phyloP scores from a whole-genome alignment of 257 asterid genomes.

The Solanum gracilifrons region DNA sequence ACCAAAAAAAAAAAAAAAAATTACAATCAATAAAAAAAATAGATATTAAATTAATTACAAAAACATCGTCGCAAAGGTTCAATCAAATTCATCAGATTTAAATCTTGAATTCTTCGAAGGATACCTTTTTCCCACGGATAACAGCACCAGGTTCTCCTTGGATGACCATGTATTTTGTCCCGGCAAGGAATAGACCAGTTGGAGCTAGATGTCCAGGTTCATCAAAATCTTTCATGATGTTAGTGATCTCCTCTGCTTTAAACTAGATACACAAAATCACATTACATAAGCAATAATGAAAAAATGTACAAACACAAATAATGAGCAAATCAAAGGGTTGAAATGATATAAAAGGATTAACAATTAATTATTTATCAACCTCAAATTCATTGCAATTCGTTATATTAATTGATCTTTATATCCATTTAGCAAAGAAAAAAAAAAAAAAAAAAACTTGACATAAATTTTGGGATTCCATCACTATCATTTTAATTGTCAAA shows the following conservation, averaged over 20 bases:
- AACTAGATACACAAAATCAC: conserved; percentile 9
- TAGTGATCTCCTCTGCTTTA: conserved; percentile 33
- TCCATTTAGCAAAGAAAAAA: neutral
- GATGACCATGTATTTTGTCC: conserved; percentile 50
- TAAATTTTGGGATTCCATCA: neutral
- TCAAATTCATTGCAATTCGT: neutral
- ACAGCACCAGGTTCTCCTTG: conserved; percentile 57
- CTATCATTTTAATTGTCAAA: neutral
- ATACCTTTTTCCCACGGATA: conserved; percentile 60
- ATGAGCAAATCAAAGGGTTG: neutral
- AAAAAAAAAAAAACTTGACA: neutral
- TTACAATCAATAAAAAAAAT: neutral
- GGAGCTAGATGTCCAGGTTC: conserved; percentile 53
- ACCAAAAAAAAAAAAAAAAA: neutral
- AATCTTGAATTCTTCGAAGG: neutral
- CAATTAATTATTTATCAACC: neutral
- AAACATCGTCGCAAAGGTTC: neutral
- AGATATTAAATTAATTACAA: neutral
- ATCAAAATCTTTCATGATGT: conserved; percentile 35
- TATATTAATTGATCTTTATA: too few species aligned
- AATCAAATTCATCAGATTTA: neutral
- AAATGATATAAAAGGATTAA: neutral
- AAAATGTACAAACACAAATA: too few species aligned
- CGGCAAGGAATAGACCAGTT: conserved; percentile 29
- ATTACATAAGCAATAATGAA: neutral